phyloP scores from a whole-genome alignment of 176 grass and related monocot species.

The Sorghum bicolor region Sorghum_bicolor_NCBIv3 NC_012877.2:2614001-2614500 shows the following conservation, averaged over 20 bases:
- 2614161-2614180: not conserved
- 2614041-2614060: not conserved
- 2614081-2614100: not conserved
- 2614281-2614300: too few relatives aligned
- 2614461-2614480: too few relatives aligned
- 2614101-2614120: not conserved
- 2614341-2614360: too few relatives aligned
- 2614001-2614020: not conserved
- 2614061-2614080: not conserved
- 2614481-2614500: not conserved
- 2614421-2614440: too few relatives aligned
- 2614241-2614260: not conserved
- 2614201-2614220: not conserved
- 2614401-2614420: too few relatives aligned
- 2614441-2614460: too few relatives aligned
- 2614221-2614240: not conserved
- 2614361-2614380: too few relatives aligned
- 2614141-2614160: not conserved
- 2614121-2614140: not conserved
- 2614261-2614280: too few relatives aligned
- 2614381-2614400: too few relatives aligned
- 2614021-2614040: not conserved
- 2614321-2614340: too few relatives aligned
- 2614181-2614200: not conserved
- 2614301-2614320: too few relatives aligned